These are phyloP conservation scores for Diaporthe ampelina DNA, from an alignment of 2,329 filamentous ascomycete species.

Conservation along the genomic window DNA sequence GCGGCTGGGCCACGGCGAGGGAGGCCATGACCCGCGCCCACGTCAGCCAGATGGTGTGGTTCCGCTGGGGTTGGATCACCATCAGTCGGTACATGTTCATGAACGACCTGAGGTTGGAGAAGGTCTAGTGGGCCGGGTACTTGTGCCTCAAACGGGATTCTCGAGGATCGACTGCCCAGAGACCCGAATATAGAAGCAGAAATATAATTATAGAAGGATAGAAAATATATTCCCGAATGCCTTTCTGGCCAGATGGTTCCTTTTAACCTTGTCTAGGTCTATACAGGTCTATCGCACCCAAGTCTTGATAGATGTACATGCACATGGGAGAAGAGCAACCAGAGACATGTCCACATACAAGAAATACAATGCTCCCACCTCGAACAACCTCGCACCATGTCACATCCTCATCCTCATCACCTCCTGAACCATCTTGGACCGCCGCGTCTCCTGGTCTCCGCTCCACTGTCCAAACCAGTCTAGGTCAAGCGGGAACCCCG, in stretches of 20 bases:
- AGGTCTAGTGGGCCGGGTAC: slow-evolving; percentile 43
- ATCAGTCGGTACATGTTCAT: slow-evolving; percentile 95
- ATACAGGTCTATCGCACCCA: neutral
- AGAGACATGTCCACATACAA: neutral
- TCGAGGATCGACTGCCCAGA: neutral
- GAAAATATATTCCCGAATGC: neutral
- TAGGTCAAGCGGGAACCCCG: slow-evolving; percentile 31
- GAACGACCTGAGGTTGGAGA: slow-evolving; percentile 81
- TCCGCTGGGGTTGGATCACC: slow-evolving; percentile 94
- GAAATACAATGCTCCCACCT: neutral
- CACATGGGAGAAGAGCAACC: too few species aligned
- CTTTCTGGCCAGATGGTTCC: neutral
- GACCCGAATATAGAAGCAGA: neutral
- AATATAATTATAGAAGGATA: neutral
- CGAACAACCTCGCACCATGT: neutral
- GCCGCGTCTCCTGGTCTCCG: neutral
- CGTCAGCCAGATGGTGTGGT: slow-evolving; percentile 98
- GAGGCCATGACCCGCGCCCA: slow-evolving; percentile 91
- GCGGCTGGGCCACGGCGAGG: slow-evolving; percentile 72
- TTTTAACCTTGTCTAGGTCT: neutral
- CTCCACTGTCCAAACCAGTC: neutral
- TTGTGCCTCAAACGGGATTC: neutral
- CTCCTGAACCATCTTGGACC: neutral
- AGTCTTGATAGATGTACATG: neutral
- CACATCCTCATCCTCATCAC: slow-evolving; percentile 33